A percentile compares a stretch with the other conserved stretches of the same genome.
Conservation (phyloP, 306 rosid genomes). For the Cucurbita ficifolia region DNA sequence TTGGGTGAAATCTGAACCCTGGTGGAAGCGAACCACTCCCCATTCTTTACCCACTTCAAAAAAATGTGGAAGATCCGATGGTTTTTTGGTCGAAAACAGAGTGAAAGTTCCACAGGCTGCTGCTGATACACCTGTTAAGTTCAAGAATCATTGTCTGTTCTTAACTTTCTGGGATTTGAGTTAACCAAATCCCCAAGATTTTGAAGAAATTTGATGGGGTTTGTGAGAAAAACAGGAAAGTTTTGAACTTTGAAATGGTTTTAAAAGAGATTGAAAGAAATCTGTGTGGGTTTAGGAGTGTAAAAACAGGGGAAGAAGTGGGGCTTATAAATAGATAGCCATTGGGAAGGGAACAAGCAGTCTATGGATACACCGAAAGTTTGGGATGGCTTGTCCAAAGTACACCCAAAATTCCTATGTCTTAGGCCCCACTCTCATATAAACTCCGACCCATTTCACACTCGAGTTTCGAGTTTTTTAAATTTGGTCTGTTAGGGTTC, state of each 20-base stretch:
- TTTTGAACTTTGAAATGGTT: background rate
- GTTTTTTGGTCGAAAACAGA: conserved; percentile 34
- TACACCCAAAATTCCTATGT: conserved; percentile 46
- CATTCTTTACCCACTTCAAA: conserved; percentile 10
- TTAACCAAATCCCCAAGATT: conserved; percentile 11
- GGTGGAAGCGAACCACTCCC: conserved; percentile 59
- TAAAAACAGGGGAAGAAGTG: conserved; percentile 14
- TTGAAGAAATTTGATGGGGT: background rate
- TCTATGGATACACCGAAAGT: conserved; percentile 69
- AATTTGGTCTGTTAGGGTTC: no score
- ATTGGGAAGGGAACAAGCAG: conserved; percentile 18
- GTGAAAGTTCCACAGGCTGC: conserved; percentile 31
- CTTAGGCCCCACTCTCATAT: conserved; percentile 31
- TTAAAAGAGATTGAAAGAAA: no score
- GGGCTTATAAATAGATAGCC: conserved; percentile 20
- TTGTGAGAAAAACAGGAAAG: background rate
- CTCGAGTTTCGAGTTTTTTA: background rate
- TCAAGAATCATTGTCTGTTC: conserved; percentile 60
- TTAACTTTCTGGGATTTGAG: conserved; percentile 4
- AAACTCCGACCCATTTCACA: conserved; percentile 45
- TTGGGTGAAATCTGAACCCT: conserved; percentile 81
- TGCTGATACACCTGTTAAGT: conserved; percentile 18
- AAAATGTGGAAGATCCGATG: conserved; percentile 59
- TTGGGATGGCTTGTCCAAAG: conserved; percentile 50
- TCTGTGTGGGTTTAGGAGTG: conserved; percentile 5